These are phyloP conservation scores for Priceomyces medius DNA, from an alignment of 805 yeast genomes.

Conservation along the genomic window DNA sequence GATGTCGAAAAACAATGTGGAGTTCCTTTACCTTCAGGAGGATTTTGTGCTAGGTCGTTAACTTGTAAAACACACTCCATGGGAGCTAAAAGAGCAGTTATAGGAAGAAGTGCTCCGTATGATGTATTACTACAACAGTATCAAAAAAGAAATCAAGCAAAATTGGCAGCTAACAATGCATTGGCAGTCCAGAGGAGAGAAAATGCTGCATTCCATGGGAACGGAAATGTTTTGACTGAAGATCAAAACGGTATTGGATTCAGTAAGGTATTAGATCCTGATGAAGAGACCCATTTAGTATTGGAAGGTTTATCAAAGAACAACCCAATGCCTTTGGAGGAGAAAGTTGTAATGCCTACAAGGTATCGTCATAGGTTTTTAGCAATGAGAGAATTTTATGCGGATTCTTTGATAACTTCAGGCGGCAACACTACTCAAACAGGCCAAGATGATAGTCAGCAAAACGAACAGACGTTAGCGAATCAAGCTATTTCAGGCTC, in stretches of 20 bases:
- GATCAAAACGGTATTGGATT: slow-evolving; percentile 33
- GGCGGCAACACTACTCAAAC: slow-evolving; percentile 43
- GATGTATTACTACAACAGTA: slow-evolving; percentile 85
- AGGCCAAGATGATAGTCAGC: slow-evolving; percentile 15
- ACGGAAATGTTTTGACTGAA: slow-evolving; percentile 19
- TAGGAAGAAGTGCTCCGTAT: slow-evolving; percentile 90
- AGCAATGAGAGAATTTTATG: slow-evolving; percentile 92
- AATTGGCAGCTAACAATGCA: slow-evolving; percentile 78
- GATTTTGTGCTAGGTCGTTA: slow-evolving; percentile 89
- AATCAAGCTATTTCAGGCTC: slow-evolving; percentile 48
- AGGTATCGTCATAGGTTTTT: slow-evolving; percentile 70
- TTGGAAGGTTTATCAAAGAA: slow-evolving; percentile 83
- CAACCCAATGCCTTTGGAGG: slow-evolving; percentile 79
- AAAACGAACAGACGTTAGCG: slow-evolving; percentile 40
- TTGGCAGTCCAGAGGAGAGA: slow-evolving; percentile 76
- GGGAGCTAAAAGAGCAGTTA: slow-evolving; percentile 97
- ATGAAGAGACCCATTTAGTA: slow-evolving; percentile 90
- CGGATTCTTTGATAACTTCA: slow-evolving; percentile 73
- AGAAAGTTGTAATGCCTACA: slow-evolving; percentile 68
- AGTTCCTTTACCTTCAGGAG: slow-evolving; percentile 91
- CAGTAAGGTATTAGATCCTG: slow-evolving; percentile 66
- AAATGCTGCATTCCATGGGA: slow-evolving; percentile 46
- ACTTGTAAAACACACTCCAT: slow-evolving; percentile 98
- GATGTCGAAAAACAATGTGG: slow-evolving; percentile 96
- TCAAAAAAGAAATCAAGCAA: slow-evolving; percentile 90